A percentile compares a stretch with the other conserved stretches of the same genome.
Conservation (phyloP, 257 asterid species). For the Eucommia ulmoides region DNA sequence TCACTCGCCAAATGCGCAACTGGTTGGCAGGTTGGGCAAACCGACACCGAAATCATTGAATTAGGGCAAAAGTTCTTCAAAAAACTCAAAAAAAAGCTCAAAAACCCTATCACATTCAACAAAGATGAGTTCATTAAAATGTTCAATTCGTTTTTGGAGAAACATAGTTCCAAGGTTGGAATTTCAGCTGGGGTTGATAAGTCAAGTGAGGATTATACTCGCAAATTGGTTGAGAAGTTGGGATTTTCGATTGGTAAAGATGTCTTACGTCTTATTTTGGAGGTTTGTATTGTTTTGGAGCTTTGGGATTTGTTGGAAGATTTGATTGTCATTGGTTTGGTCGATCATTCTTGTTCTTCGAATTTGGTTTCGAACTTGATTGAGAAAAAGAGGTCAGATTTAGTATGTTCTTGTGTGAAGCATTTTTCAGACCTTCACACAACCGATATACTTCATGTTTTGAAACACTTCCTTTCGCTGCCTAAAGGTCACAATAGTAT, state of each 20-base stretch:
- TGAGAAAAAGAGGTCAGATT: conserved; percentile 42
- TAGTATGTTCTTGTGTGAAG: conserved; percentile 52
- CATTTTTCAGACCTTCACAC: conserved; percentile 50
- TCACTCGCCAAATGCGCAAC: conserved; percentile 23
- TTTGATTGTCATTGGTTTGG: conserved; percentile 44
- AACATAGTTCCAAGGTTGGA: conserved; percentile 25
- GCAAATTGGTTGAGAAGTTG: conserved; percentile 33
- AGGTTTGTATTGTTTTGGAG: conserved; percentile 49
- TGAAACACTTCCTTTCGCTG: conserved; percentile 51
- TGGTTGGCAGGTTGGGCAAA: conserved; percentile 44
- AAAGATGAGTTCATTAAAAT: conserved; percentile 31
- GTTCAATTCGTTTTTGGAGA: conserved; percentile 34
- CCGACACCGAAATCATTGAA: conserved; percentile 33
- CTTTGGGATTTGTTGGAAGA: conserved; percentile 50
- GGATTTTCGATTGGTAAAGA: conserved; percentile 49
- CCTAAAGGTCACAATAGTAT: conserved; percentile 36
- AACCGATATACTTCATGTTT: conserved; percentile 52
- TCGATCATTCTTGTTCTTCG: conserved; percentile 30
- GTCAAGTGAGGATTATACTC: conserved; percentile 23
- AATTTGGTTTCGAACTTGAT: conserved; percentile 38
- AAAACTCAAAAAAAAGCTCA: conserved; percentile 31
- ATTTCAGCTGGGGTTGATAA: conserved; percentile 12
- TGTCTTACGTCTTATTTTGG: conserved; percentile 45
- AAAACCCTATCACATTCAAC: conserved; percentile 30
- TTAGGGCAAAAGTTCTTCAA: conserved; percentile 31